Conservation (phyloP, 495 filamentous ascomycete genomes). For the Venustampulla echinocandica region DNA sequence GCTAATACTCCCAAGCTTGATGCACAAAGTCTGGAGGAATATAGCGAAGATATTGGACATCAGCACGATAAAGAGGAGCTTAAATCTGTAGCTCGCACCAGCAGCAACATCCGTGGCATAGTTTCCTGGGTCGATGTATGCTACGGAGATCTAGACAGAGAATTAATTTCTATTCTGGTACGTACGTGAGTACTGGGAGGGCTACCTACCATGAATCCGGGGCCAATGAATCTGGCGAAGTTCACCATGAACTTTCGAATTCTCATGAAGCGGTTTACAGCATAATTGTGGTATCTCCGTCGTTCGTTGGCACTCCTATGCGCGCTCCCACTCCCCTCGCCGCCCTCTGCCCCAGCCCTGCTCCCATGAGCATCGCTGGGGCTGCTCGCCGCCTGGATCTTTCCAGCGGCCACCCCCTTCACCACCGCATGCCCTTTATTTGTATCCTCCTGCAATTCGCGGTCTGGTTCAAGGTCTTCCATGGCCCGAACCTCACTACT, state of each 20-base stretch:
- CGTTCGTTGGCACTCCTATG: neutral
- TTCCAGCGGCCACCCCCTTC: conserved; percentile 1
- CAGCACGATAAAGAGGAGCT: conserved; percentile 71
- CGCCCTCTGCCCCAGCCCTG: conserved; percentile 6
- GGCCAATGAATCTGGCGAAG: conserved; percentile 71
- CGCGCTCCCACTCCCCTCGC: neutral
- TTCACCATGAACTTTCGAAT: conserved; percentile 41
- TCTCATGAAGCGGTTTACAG: conserved; percentile 19
- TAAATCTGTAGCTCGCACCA: conserved; percentile 54
- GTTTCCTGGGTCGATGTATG: conserved; percentile 74
- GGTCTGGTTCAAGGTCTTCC: conserved; percentile 12
- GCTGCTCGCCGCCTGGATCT: too few species aligned
- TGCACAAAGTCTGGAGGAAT: conserved; percentile 70
- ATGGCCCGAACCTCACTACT: conserved; percentile 21
- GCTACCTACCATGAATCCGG: conserved; percentile 60
- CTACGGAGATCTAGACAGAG: conserved; percentile 16
- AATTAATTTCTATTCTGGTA: neutral
- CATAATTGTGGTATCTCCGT: too few species aligned
- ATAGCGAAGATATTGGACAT: conserved; percentile 81
- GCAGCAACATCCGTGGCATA: conserved; percentile 78
- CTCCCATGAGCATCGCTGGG: conserved; percentile 12
- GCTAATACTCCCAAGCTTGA: conserved; percentile 80
- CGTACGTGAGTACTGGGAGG: too few species aligned
- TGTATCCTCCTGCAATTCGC: conserved; percentile 10
- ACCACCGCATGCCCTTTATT: neutral